Conservation (phyloP, 257 asterid genomes). For the Nicotiana knightiana region DNA sequence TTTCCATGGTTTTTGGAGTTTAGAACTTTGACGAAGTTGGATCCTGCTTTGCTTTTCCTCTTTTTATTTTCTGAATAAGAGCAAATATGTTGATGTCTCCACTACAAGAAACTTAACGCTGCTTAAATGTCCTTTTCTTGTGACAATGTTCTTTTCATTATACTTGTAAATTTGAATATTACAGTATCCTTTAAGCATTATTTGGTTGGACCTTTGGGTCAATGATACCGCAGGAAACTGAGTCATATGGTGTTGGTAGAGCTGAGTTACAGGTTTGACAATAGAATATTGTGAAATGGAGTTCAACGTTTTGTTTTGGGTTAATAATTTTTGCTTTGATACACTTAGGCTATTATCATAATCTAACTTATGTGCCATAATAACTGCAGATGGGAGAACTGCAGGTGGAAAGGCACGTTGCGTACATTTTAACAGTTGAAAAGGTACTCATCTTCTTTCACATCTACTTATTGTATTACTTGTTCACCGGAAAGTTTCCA, state of each 20-base stretch:
- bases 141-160: not conserved
- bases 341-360: not conserved
- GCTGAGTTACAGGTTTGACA: not conserved
- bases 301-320: not conserved
- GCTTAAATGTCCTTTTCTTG: not conserved
- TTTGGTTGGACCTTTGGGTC: not conserved
- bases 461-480: not conserved
- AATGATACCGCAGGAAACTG: not conserved
- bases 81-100: not conserved
- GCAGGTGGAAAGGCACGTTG: constrained; percentile 16
- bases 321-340: not conserved
- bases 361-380: not conserved
- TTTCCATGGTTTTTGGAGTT: not conserved
- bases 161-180: not conserved
- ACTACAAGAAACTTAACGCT: not conserved
- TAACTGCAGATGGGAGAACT: constrained; percentile 22
- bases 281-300: not conserved
- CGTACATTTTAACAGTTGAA: constrained; percentile 20
- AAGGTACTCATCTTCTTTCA: constrained; percentile 14
- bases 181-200: not conserved
- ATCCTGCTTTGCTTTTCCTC: not conserved
- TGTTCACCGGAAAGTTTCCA: not conserved
- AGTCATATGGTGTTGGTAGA: not conserved
- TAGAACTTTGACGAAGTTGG: not conserved
- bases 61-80: not conserved